Base-by-base conservation (phyloP, 352 stramenopile species). In the Globisporangium lucens region DNA sequence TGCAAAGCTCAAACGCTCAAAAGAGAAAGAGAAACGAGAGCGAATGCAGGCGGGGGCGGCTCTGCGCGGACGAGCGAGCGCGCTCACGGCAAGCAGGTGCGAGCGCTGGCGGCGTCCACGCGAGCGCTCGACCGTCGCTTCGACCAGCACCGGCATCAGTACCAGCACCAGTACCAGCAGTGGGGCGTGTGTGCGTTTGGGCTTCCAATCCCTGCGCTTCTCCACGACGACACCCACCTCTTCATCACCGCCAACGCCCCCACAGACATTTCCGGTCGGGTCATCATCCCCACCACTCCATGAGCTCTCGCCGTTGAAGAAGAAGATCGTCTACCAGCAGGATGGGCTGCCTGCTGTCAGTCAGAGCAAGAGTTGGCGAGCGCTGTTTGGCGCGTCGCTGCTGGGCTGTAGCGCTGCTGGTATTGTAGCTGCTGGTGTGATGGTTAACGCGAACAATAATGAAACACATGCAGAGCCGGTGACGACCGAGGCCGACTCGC, bases 61-160 rank as follows among this genome's bases (percentile, higher is more conserved):
- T 61, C 65, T 69, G 41, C 65, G 57, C 7, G 56, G 55, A 47
- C 57, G 65, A 33, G 58, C 46, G 41, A 30, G 33, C 24, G 63
- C 55, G 33, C 35, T 65, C 65, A 27, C 46, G 15, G 47, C 38
- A 8, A 29, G 38, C 41, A 47, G 43, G 10, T 64, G 64, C 56
- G 64, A 69, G 43, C 56, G 43, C 27, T 59, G 33, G 56, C 53
- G 56, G 20, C n/a, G 20, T 24, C 49, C 33, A 5, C 49, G 47
- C 4, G 58, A 60, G 8, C 33, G 57, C 24, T 43, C 46, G 12
- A n/a, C 10, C 20, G 56, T 15, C n/a, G 20, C 2, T 6, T 15
- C 55, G 6, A 56, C 9, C 4, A 29, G 13, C 55, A 20, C 36
- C 30, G 4, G 12, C 47, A 51, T 2, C 59, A 60, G 24, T n/a